Base-by-base conservation (phyloP, 1,284 basidiomycete species). In the Pisolithus thermaeus region DNA sequence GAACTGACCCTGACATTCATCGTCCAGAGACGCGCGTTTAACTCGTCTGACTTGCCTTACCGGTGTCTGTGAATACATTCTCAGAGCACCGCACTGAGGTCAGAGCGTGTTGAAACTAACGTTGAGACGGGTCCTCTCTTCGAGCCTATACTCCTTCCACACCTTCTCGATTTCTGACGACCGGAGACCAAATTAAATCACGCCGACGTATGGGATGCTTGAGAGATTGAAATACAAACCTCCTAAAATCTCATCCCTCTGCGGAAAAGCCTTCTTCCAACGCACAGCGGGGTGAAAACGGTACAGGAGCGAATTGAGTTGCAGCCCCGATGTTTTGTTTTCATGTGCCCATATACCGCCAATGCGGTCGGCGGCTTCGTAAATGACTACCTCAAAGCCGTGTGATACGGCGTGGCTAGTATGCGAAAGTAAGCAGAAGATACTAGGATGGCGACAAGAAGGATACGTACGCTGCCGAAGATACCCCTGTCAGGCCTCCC, bases 331-430 rank as follows among this genome's bases (percentile, higher is more conserved):
- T 0, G 81, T 81, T 7, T 66, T 70, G 62, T 84, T 84, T 46
- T 83, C 81, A 44, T 77, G 73, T 1, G 78, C 67, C 83, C 83
- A 85, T 43, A 85, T 81, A 0, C 82, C 82, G 20, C 79, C 78
- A 5, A 73, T 58, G 12, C 59, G 66, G 11, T 65, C 63, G 20
- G 58, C 54, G 23, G 63, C 60, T 62, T 80, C 79, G 54, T 72
- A 80, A 1, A 80, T 71, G 12, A 74, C 71, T 12, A 80, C 78
- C 25, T 81, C 78, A 54, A 81, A 81, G 5, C 77, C 77, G 53
- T 81, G 78, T 0, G 76, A 70, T 37, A 78, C 70, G 27, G 73
- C 73, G 54, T 80, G 77, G 12, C 71, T 72, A 30, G 18, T 7
- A 39, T 3, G 28, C 3, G 8, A 9, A 39, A 39, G 5, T 39